These are phyloP conservation scores for Betula pendula DNA, from an alignment of 306 rosid genomes.

Conservation along the genomic window DNA sequence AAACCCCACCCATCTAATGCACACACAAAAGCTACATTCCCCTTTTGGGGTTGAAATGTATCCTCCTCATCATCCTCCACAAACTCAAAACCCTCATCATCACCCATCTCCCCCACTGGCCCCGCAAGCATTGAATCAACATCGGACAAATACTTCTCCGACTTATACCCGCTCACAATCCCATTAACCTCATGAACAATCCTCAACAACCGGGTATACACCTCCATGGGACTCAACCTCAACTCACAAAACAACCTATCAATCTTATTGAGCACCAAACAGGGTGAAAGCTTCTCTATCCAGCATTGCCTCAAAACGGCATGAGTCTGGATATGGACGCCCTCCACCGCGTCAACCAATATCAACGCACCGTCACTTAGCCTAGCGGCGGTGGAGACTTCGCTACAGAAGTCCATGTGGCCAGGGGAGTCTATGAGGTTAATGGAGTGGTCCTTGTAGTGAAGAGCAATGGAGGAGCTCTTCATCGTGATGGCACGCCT, in stretches of 20 bases:
- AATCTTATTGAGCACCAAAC: conserved; percentile 79
- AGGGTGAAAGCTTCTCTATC: conserved; percentile 81
- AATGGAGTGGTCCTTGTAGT: conserved; percentile 40
- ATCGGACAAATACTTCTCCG: conserved; percentile 75
- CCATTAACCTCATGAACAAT: conserved; percentile 86
- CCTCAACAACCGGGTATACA: conserved; percentile 53
- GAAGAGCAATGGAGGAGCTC: conserved; percentile 73
- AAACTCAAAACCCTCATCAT: conserved; percentile 39
- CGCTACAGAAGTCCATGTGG: conserved; percentile 89
- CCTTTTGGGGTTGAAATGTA: conserved; percentile 80
- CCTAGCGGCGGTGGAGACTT: conserved; percentile 91
- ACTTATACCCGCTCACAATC: conserved; percentile 73
- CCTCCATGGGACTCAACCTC: conserved; percentile 70
- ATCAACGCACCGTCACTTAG: conserved; percentile 81
- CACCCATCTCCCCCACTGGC: conserved; percentile 28
- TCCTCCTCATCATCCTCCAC: conserved; percentile 79
- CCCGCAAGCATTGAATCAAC: conserved; percentile 72
- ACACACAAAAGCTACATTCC: conserved; percentile 81
- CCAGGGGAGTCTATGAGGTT: conserved; percentile 94
- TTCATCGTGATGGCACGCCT: conserved; percentile 93
- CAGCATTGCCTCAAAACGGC: conserved; percentile 93
- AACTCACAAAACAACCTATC: conserved; percentile 79
- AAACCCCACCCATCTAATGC: conserved; percentile 96
- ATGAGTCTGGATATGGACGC: conserved; percentile 90
- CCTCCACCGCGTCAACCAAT: conserved; percentile 87